Evolutionary conservation across 2,329 filamentous ascomycete species (phyloP).

Genomic region (Colletotrichum theobromicola): DNA sequence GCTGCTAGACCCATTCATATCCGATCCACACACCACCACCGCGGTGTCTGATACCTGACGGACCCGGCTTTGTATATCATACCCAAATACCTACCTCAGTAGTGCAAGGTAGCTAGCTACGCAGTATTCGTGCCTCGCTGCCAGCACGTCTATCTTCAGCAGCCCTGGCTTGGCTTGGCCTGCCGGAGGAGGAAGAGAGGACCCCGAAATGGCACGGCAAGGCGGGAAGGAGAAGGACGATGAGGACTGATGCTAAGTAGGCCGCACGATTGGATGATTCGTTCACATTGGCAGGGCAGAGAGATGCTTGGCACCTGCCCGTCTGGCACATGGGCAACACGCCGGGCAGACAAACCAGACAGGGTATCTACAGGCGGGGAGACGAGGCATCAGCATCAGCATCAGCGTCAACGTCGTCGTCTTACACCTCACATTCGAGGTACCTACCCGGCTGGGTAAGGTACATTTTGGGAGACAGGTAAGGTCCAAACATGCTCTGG

Average conservation of each 20-base stretch:
- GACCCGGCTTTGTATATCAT: too few species aligned
- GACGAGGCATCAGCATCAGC: not conserved
- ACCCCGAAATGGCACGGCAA: too few species aligned
- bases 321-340: not conserved
- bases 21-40: not conserved
- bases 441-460: not conserved
- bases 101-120: not conserved
- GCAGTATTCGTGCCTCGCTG: too few species aligned
- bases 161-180: too few species aligned
- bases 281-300: not conserved
- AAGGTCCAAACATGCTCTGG: not conserved
- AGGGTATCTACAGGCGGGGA: not conserved
- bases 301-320: not conserved
- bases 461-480: not conserved
- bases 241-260: not conserved
- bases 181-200: conserved; percentile 2
- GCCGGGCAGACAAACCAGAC: not conserved
- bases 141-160: not conserved
- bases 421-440: not conserved
- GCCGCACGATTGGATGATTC: not conserved
- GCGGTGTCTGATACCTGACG: not conserved
- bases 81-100: too few species aligned
- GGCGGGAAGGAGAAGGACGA: too few species aligned
- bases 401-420: not conserved
- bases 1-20: conserved; percentile 1